These are phyloP conservation scores for Arachis monticola DNA, from an alignment of 331 rosid genomes.

Conservation along the genomic window DNA sequence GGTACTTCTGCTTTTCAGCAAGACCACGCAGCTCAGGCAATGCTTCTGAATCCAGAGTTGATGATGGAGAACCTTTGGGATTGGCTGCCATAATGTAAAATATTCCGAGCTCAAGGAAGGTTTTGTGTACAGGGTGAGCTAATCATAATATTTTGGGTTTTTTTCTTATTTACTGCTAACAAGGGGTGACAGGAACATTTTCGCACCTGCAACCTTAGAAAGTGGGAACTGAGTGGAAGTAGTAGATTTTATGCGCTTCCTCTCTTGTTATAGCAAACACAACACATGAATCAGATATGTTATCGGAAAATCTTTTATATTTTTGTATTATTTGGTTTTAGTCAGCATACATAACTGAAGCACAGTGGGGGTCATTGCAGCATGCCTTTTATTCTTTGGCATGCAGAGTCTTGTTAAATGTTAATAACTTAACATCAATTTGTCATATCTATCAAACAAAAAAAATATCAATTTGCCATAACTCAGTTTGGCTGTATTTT, in stretches of 20 bases:
- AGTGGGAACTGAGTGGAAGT: conserved; percentile 34
- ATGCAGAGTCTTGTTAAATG: background rate
- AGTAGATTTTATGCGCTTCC: conserved; percentile 43
- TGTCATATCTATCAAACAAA: too few species aligned
- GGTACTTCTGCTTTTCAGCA: conserved; percentile 53
- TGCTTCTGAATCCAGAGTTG: conserved; percentile 59
- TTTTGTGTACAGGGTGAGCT: conserved; percentile 75
- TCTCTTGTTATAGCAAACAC: conserved; percentile 33
- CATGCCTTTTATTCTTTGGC: conserved; percentile 7
- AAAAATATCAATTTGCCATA: conserved; percentile 8
- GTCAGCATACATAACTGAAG: conserved; percentile 34
- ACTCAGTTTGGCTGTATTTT: conserved; percentile 14
- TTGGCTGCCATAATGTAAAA: conserved; percentile 75
- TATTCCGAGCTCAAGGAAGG: conserved; percentile 41
- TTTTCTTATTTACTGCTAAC: conserved; percentile 22
- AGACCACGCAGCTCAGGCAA: conserved; percentile 68
- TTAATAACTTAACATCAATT: too few species aligned
- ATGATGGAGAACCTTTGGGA: conserved; percentile 73
- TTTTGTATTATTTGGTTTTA: conserved; percentile 1
- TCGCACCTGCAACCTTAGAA: conserved; percentile 20
- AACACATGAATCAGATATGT: conserved; percentile 33
- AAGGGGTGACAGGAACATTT: conserved; percentile 21
- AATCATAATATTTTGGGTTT: conserved; percentile 24
- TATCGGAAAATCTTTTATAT: background rate
- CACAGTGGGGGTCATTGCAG: conserved; percentile 20